phyloP scores from a whole-genome alignment of 768 basidiomycete genomes.

The Leccinum fibrillosum region DNA sequence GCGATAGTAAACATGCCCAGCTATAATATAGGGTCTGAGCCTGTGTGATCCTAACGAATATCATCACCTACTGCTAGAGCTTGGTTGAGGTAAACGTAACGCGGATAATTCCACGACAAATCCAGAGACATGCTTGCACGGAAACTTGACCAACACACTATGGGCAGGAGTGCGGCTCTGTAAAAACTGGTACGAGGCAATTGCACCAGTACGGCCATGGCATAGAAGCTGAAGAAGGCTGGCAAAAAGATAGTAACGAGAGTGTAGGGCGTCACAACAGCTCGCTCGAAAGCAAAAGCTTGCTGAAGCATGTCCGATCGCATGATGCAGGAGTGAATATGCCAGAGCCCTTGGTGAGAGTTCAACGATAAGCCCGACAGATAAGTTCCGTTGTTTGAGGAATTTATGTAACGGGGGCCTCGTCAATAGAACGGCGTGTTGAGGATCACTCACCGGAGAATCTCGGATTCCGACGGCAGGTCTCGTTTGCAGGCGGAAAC shows the following conservation, averaged over 20 bases:
- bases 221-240: slow-evolving; percentile 44
- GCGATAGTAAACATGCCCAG: slow-evolving; percentile 23
- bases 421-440: no score
- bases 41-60: no score
- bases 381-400: no score
- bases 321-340: slow-evolving; percentile 4
- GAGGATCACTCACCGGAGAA: no score
- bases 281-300: slow-evolving; percentile 14
- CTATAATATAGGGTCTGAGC: slow-evolving; percentile 10
- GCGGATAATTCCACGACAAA: slow-evolving; percentile 16
- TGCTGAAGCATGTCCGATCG: slow-evolving; percentile 5
- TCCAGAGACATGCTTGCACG: slow-evolving; percentile 33
- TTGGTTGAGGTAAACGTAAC: slow-evolving; percentile 20
- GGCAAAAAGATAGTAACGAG: slow-evolving; percentile 38
- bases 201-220: slow-evolving; percentile 51
- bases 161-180: slow-evolving; percentile 47
- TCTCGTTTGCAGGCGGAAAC: no score
- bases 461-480: no score
- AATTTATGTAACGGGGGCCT: no score
- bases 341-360: neutral
- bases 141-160: slow-evolving; percentile 43
- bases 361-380: neutral
- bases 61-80: slow-evolving; percentile 17
- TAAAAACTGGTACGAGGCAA: slow-evolving; percentile 41
- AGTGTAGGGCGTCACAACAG: slow-evolving; percentile 26